Base-by-base conservation (phyloP, 495 filamentous ascomycete genomes). In the Trypethelium eluteriae region DNA sequence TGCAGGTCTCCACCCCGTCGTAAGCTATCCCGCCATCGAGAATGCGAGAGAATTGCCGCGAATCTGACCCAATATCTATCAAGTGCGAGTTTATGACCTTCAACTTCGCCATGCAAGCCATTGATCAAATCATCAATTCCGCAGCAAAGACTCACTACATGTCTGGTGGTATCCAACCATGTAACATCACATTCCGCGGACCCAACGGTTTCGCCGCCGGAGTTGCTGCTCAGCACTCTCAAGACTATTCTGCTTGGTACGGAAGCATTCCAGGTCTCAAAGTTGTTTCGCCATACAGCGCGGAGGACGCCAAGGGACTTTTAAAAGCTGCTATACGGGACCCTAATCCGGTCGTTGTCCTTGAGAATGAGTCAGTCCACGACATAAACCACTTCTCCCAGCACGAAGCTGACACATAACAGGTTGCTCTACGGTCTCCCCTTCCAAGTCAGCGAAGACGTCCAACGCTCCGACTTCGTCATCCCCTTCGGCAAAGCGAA, bases 1-100 rank as follows among this genome's bases (percentile, higher is more conserved):
- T 69, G 92, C 91, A 77, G 94, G 94, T 65, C 81, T 98, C 74
- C 88, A 93, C 83, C 94, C 94, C 56, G 85, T 98, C 72, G 91
- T 96, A 81, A 83, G 91, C 84, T 66, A 14, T 61, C 67, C 64
- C 16, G 64, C 32, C 10, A 10, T 46, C 38, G 10, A 65, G 47
- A 70, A 72, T 57, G 47, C 18, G 7, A 34, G 38, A 36, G 53
- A 11, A 35, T 12, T n/a, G 38, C 16, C 9, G 5, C 2, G 18
- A 34, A 32, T 56, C 38, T 49, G 18, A 66, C n/a, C 62, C 56
- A 47, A 34, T 67, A 7, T 5, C 34, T 18, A 41, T 10, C 16
- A 75, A 96, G 91, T 96, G 91, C 84, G 92, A 96, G 80, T 98
- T 98, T 86, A 98, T 98, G 94, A 98, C 94, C 72, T 98, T 96